Conservation (phyloP, 805 yeast species). For the Wickerhamiella musiphila region DNA sequence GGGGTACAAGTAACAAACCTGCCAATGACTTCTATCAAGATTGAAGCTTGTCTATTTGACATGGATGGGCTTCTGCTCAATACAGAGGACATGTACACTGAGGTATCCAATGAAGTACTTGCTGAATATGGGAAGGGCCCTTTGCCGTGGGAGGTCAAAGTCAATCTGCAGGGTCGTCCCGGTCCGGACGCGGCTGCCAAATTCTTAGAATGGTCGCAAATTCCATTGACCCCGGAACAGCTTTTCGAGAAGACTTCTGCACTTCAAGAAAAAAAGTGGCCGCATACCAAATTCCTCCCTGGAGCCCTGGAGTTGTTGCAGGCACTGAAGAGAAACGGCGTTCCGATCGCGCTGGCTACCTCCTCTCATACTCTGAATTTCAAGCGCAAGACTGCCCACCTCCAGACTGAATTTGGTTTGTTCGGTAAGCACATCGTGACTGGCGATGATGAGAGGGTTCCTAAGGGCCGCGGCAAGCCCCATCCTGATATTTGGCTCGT, state of each 20-base stretch:
- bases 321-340: constrained; percentile 29
- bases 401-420: constrained; percentile 40
- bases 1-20: too few relatives aligned
- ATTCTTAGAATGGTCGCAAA: constrained; percentile 48
- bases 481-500: constrained; percentile 81
- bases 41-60: constrained; percentile 60
- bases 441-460: constrained; percentile 77
- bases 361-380: constrained; percentile 52
- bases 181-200: constrained; percentile 55
- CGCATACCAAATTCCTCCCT: constrained; percentile 47
- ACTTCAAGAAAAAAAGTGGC: constrained; percentile 46
- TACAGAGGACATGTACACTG: constrained; percentile 84
- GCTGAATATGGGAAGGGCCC: constrained; percentile 59
- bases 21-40: too few relatives aligned
- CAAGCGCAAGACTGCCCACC: constrained; percentile 54
- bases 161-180: constrained; percentile 79
- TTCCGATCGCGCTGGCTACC: constrained; percentile 86
- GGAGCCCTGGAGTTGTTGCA: constrained; percentile 64
- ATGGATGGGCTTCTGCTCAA: constrained; percentile 90
- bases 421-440: constrained; percentile 60
- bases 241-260: constrained; percentile 33
- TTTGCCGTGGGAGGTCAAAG: constrained; percentile 74
- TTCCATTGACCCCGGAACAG: constrained; percentile 54
- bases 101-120: constrained; percentile 49
- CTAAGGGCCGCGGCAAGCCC: constrained; percentile 83